Base-by-base conservation (phyloP, 1,139 yeast genomes). In the Blastobotrys persicus region DNA sequence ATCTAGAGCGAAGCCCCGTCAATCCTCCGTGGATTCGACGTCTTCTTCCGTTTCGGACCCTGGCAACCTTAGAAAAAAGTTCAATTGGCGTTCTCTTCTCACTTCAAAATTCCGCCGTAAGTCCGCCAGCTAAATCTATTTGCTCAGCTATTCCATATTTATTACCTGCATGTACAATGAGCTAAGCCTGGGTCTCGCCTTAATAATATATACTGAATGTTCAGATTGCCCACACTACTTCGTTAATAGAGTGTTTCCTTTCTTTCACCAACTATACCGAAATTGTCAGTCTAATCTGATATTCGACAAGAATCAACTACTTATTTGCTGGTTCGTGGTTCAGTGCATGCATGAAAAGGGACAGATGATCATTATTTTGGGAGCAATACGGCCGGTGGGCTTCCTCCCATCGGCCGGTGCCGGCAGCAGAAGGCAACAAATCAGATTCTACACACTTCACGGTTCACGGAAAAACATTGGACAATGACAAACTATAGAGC, bases 21-120 rank as follows among this genome's bases (percentile, higher is more conserved):
- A 37, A 4, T 9, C 35, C 14, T 44, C 50, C n/a, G 42, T 44
- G 32, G 42, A 33, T 11, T 42, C 44, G 7, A 32, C 3, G 19
- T 42, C 44, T 14, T 42, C 44, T 2, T 16, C 44, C 16, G 26
- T 33, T 5, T 31, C 44, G 3, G 26, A 19, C 31, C 6, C 44
- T 2, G 37, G 20, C n/a, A 19, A 18, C 41, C 41, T 9, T n/a
- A 37, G 14, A n/a, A 37, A 37, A 18, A 37, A 17, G 5, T 19
- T 13, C 17, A 37, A 14, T 12, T 37, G 41, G 41, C 18, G 7
- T 2, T 37, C 28, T 4, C 19, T 37, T 12, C 41, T 37, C 13
- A 17, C 19, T n/a, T 7, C 41, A 7, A 23, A 23, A 9, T 23
- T 23, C 28, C 26, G 28, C 4, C 28, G 28, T 3, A 17, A 19